Evolutionary conservation across 23 red algal genomes (phyloP).

Genomic region (Gracilaria domingensis): DNA sequence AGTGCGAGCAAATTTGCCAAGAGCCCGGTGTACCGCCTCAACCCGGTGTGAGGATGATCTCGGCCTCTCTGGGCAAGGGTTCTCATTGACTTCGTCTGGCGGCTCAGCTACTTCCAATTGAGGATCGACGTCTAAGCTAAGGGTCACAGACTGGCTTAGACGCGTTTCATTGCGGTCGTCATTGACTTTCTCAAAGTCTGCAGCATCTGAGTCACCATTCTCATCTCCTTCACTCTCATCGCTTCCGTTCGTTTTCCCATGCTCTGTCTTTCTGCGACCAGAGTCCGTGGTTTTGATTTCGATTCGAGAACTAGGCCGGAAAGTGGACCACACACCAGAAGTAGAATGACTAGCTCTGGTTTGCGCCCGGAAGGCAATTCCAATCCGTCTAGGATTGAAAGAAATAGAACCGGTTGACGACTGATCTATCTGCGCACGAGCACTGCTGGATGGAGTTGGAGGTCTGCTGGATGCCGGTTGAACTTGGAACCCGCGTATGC

Average conservation of each 20-base stretch:
- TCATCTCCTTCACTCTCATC: background rate
- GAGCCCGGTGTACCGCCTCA: slow-evolving; percentile 56
- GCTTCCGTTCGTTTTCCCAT: background rate
- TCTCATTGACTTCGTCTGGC: background rate
- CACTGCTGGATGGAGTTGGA: background rate
- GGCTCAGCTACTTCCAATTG: background rate
- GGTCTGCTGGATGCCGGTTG: slow-evolving; percentile 12
- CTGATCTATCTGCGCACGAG: slow-evolving; percentile 8
- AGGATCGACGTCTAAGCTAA: background rate
- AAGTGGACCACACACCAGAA: slow-evolving; percentile 12
- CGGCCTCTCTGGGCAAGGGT: background rate
- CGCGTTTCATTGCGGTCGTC: slow-evolving; percentile 2
- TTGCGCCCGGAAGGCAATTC: slow-evolving; percentile 21
- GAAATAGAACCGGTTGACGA: background rate
- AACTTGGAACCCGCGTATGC: slow-evolving; percentile 40
- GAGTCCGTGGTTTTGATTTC: background rate
- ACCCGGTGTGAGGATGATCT: slow-evolving; percentile 41
- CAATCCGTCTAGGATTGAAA: slow-evolving; percentile 53
- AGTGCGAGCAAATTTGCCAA: slow-evolving; percentile 41
- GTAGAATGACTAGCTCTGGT: background rate
- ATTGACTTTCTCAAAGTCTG: background rate
- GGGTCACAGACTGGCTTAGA: background rate
- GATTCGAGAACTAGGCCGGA: background rate
- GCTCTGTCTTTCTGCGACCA: background rate
- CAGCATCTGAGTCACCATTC: background rate